Conservation (phyloP, 2,329 filamentous ascomycete species). For the Arthrinium phaeospermum region DNA sequence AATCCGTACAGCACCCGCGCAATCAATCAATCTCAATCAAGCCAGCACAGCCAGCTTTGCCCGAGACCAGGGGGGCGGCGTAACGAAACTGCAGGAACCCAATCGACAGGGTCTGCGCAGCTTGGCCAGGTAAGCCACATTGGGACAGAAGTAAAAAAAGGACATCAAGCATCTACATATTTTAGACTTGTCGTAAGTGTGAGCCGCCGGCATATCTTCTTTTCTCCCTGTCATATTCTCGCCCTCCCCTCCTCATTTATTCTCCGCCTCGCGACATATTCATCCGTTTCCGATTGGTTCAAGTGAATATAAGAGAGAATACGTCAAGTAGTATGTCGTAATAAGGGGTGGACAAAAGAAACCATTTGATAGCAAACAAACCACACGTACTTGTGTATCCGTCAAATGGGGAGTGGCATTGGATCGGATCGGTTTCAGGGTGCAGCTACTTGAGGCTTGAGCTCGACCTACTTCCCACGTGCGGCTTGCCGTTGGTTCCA, state of each 20-base stretch:
- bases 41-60: conserved; percentile 1
- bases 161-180: conserved; percentile 5
- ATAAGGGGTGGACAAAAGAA: conserved; percentile 4
- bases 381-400: background rate
- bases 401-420: background rate
- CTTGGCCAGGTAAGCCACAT: conserved; percentile 21
- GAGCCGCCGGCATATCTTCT: background rate
- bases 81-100: conserved; percentile 19
- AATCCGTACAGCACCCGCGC: background rate
- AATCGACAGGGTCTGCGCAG: conserved; percentile 20
- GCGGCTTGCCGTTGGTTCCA: conserved; percentile 18
- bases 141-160: conserved; percentile 14
- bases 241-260: background rate
- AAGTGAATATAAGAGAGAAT: conserved; percentile 18
- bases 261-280: background rate
- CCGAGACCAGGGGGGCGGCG: conserved; percentile 14
- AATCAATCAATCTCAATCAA: background rate
- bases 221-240: background rate
- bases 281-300: background rate
- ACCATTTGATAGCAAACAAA: conserved; percentile 16
- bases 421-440: conserved; percentile 9
- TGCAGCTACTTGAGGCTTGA: conserved; percentile 8
- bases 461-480: conserved; percentile 16
- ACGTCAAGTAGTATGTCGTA: conserved; percentile 10
- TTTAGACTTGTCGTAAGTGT: conserved; percentile 17